phyloP scores from a whole-genome alignment of 805 yeast genomes.

The Zygosaccharomyces bisporus region DNA sequence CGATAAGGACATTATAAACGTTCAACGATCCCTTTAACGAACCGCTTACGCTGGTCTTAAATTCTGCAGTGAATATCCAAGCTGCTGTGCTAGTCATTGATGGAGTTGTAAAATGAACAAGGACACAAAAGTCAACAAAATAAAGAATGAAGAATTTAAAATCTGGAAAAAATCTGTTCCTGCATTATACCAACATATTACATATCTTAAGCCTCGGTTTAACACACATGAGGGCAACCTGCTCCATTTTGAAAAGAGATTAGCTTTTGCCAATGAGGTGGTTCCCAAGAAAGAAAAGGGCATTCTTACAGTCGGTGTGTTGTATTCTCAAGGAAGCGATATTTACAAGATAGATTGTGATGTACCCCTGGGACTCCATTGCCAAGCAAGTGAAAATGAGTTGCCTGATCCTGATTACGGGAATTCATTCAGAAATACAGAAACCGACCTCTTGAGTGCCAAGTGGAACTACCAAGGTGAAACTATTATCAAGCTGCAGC shows the following conservation, averaged over 20 bases:
- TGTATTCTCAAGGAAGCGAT: conserved; percentile 34
- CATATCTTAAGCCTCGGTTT: conserved; percentile 38
- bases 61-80: background rate
- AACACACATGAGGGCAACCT: conserved; percentile 32
- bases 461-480: conserved; percentile 35
- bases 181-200: conserved; percentile 51
- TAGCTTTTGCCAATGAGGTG: conserved; percentile 29
- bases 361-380: conserved; percentile 29
- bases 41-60: background rate
- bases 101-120: conserved; percentile 8
- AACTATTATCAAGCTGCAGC: conserved; percentile 27
- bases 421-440: conserved; percentile 58
- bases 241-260: conserved; percentile 23
- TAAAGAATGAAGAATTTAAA: conserved; percentile 70
- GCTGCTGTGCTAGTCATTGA: background rate
- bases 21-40: background rate
- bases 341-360: conserved; percentile 31
- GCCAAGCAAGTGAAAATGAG: conserved; percentile 17
- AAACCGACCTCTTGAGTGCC: conserved; percentile 18
- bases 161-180: conserved; percentile 85
- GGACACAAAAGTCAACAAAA: conserved; percentile 38
- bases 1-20: background rate
- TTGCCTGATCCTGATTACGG: conserved; percentile 57
- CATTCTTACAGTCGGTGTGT: conserved; percentile 24
- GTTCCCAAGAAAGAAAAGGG: conserved; percentile 33